Evolutionary conservation across 176 grass and related monocot species (phyloP).

Genomic region (Cenchrus americanus): DNA sequence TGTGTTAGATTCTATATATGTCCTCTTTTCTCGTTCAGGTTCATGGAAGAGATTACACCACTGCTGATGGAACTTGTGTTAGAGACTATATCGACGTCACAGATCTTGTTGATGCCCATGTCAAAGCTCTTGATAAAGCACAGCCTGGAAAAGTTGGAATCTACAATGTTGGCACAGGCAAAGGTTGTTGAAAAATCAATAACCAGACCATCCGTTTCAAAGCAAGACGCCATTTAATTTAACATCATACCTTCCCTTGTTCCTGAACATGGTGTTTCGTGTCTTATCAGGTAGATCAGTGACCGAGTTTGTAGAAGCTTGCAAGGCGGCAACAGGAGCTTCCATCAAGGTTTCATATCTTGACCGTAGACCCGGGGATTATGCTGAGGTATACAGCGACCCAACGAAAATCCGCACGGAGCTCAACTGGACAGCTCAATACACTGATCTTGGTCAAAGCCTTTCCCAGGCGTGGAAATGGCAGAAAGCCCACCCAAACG

Average conservation of each 20-base stretch:
- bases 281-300: constrained; percentile 86
- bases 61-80: constrained; percentile 83
- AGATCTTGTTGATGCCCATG: constrained; percentile 98
- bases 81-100: constrained; percentile 99
- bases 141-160: constrained; percentile 83
- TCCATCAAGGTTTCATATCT: constrained; percentile 75
- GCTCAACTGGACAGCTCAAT: constrained; percentile 84
- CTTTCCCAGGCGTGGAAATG: constrained; percentile 88
- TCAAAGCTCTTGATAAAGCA: constrained; percentile 93
- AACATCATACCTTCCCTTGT: background rate
- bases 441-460: constrained; percentile 82
- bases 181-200: constrained; percentile 56
- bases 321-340: constrained; percentile 83
- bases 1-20: constrained; percentile 23
- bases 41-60: constrained; percentile 74
- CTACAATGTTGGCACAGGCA: constrained; percentile 94
- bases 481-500: constrained; percentile 79
- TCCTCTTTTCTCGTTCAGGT: constrained; percentile 48
- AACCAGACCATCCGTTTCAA: background rate
- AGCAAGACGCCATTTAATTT: background rate
- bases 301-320: constrained; percentile 92
- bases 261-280: constrained; percentile 43
- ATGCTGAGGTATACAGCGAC: constrained; percentile 93
- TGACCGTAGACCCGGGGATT: constrained; percentile 80
- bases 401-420: constrained; percentile 77